phyloP scores from a whole-genome alignment of 441 rosid species.

The Pelargonium myrrhifolium region DNA sequence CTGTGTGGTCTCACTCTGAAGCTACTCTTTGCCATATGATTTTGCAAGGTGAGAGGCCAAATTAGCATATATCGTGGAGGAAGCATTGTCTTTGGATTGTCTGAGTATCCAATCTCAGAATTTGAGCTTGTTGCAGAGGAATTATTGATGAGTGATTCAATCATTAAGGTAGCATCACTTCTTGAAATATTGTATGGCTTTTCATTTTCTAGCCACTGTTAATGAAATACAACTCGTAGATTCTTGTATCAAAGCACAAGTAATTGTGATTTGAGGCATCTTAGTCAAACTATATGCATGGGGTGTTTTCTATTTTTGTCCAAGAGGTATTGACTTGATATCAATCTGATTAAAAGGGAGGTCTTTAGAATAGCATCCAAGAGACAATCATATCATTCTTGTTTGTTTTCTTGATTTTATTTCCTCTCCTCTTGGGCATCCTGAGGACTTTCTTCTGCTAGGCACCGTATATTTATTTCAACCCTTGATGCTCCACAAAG shows the following conservation, averaged over 20 bases:
- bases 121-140: slow-evolving; percentile 99
- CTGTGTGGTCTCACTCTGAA: slow-evolving; percentile 12
- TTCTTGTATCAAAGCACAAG: not conserved
- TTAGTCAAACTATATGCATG: slow-evolving; percentile 2
- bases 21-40: slow-evolving; percentile 11
- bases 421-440: not conserved
- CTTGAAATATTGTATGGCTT: not conserved
- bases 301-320: not conserved
- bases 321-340: not conserved
- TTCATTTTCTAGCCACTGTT: not conserved
- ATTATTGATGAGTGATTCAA: slow-evolving; percentile 91
- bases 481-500: slow-evolving; percentile 16
- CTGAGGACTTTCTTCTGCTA: not conserved
- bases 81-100: slow-evolving; percentile 81
- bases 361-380: not conserved
- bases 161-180: slow-evolving; percentile 20
- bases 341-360: not conserved
- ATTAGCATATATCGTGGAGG: slow-evolving; percentile 81
- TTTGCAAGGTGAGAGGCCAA: slow-evolving; percentile 90
- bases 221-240: not conserved
- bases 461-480: not conserved
- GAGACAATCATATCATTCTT: not conserved
- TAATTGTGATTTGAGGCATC: not conserved
- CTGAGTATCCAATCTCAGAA: slow-evolving; percentile 82
- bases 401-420: not conserved